phyloP scores from a whole-genome alignment of 305 asterid species.

The Rubia tinctorum region DNA sequence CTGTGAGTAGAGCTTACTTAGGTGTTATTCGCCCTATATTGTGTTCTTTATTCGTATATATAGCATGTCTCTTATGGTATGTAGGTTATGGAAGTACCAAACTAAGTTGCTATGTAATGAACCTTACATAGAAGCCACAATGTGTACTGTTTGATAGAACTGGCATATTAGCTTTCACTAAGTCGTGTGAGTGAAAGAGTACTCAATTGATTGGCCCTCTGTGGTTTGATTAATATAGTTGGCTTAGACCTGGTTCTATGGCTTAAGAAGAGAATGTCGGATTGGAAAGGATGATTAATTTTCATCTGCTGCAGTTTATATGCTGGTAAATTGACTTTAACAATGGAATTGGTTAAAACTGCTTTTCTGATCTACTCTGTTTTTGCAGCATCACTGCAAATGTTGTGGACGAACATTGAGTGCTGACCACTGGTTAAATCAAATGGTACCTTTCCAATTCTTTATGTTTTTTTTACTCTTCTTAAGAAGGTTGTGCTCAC shows the following conservation, averaged over 20 bases:
- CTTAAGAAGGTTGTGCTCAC: neutral
- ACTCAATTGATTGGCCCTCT: neutral
- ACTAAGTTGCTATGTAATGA: neutral
- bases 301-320: neutral
- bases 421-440: constrained; percentile 78
- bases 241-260: neutral
- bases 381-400: constrained; percentile 87
- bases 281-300: neutral
- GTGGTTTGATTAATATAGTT: neutral
- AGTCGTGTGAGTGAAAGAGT: neutral
- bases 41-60: neutral
- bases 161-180: neutral
- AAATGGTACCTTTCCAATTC: constrained; percentile 47
- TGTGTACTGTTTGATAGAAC: neutral
- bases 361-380: constrained; percentile 18
- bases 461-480: neutral
- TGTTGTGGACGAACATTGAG: constrained; percentile 94
- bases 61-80: neutral
- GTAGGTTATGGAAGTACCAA: neutral
- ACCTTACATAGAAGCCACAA: neutral
- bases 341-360: constrained; percentile 9
- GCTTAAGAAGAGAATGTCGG: neutral
- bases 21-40: neutral
- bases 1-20: too few species aligned
- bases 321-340: neutral